Evolutionary conservation across 1,284 basidiomycete species (phyloP), one percentile per base, ranked within the genome.

Genomic region (Ceratobasidium sp.): DNA sequence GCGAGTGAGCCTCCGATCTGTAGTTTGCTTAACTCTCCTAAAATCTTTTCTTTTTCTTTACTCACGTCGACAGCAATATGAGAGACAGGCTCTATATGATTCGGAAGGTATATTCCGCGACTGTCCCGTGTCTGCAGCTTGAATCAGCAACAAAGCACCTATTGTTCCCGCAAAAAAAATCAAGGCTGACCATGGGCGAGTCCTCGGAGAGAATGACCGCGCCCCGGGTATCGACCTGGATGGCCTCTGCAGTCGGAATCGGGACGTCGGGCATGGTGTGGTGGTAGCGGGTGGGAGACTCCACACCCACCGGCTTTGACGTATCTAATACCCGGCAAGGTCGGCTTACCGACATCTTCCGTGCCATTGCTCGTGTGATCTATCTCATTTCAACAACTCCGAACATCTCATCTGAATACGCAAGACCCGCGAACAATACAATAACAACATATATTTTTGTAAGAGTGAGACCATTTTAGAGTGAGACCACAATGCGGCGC

Each of bases 1-100:
- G 97, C 97, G 15, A 99, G 88, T 4, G 97, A 99, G 48, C 97
- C 97, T 52, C 98, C 97, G 82, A 99, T 93, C 96, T 98, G 83
- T 44, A 33, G 50, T 2, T 6, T 28, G n/a, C 6, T 76, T 33
- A 76, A 62, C 64, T 23, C 33, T 33, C 6, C n/a, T 20, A 42
- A 40, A 1, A 33, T 33, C 28, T 33, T 6, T 6, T n/a, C 10
- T 38, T 12, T 48, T 17, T 44, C 20, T 28, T 67, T 50, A 91
- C 95, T 88, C 84, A 96, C 96, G 84, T 98, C 96, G 77, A 98
- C 92, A 6, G 96, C 96, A 78, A 98, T 96, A 84, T 97, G 95
- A 52, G 96, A 97, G 23, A 98, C 93, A 15, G 95, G 94, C 85
- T 98, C 96, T 80, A 97, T 97, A 86, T 98, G 92, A 84, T 97